phyloP scores from a whole-genome alignment of 1,284 basidiomycete genomes.

The Cystobasidium sp. region DNA sequence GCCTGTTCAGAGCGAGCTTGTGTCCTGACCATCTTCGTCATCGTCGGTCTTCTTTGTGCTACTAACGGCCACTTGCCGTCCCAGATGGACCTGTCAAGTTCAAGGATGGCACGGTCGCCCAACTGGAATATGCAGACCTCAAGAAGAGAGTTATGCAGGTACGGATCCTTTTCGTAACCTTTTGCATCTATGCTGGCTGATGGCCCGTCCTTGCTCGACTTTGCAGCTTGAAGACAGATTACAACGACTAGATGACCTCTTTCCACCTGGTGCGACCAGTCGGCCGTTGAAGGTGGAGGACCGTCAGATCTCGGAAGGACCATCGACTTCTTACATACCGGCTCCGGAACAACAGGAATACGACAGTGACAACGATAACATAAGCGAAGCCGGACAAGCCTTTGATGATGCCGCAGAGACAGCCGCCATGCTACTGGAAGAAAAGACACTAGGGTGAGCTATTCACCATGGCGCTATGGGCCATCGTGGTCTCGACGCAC shows the following conservation, averaged over 20 bases:
- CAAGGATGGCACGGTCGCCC: slow-evolving; percentile 21
- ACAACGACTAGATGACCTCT: slow-evolving; percentile 2
- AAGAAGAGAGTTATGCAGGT: slow-evolving; percentile 22
- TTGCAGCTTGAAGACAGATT: slow-evolving; percentile 17
- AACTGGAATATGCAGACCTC: slow-evolving; percentile 24
- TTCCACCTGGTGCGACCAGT: background rate
- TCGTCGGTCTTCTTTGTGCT: no score
- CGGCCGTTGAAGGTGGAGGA: no score
- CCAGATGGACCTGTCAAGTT: slow-evolving; percentile 10
- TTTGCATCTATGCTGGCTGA: background rate
- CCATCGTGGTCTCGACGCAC: background rate
- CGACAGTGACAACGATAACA: slow-evolving; percentile 5
- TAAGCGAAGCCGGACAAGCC: slow-evolving; percentile 6
- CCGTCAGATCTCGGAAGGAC: background rate
- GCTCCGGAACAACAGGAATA: background rate
- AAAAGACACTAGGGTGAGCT: slow-evolving; percentile 17
- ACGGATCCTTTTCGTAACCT: background rate
- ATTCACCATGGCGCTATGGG: background rate
- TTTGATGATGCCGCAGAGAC: slow-evolving; percentile 21
- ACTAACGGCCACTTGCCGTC: background rate
- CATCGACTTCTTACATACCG: background rate
- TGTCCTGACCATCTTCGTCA: no score
- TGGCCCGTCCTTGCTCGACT: background rate
- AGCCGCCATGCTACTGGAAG: slow-evolving; percentile 18
- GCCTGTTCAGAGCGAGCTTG: no score